Evolutionary conservation across 768 basidiomycete species (phyloP).

Genomic region (Lactarius akahatsu): DNA sequence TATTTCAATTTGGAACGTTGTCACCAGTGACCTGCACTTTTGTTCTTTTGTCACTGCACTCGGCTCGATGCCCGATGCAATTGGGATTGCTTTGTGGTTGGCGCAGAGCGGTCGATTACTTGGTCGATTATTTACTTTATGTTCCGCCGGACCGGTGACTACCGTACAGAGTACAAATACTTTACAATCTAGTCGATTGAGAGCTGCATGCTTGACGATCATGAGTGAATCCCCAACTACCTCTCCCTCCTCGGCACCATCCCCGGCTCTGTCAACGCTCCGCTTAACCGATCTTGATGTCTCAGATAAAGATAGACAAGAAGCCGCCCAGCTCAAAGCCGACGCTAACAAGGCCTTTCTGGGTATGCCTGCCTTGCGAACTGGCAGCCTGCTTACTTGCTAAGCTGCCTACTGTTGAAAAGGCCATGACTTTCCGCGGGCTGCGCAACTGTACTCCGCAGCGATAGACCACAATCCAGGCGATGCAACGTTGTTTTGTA

Average conservation of each 20-base stretch:
- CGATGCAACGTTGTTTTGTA: slow-evolving; percentile 91
- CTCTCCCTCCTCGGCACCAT: slow-evolving; percentile 52
- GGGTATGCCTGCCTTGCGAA: slow-evolving; percentile 46
- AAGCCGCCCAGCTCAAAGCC: slow-evolving; percentile 71
- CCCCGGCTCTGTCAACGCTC: slow-evolving; percentile 56
- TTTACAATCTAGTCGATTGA: not conserved
- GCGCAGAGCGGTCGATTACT: not conserved
- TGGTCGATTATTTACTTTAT: not conserved
- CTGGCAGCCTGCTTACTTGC: slow-evolving; percentile 11
- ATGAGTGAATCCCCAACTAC: slow-evolving; percentile 45
- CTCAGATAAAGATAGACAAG: slow-evolving; percentile 66
- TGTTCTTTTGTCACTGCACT: too few relatives aligned
- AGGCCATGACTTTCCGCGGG: slow-evolving; percentile 74
- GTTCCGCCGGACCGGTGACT: slow-evolving; percentile 9
- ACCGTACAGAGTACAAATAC: not conserved
- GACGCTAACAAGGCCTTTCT: slow-evolving; percentile 88
- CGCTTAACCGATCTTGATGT: slow-evolving; percentile 47
- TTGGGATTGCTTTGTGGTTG: not conserved
- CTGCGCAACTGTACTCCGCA: slow-evolving; percentile 75
- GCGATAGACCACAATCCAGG: slow-evolving; percentile 86
- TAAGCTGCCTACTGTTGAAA: slow-evolving; percentile 24
- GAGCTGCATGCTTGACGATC: slow-evolving; percentile 9
- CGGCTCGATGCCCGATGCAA: not conserved
- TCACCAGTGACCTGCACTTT: slow-evolving; percentile 8
- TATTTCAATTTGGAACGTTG: slow-evolving; percentile 63